Percentiles rank a stretch among this genome's conserved stretches.
Conservation (phyloP, 73 alveolate genomes). For the Blepharisma japonicum region DNA sequence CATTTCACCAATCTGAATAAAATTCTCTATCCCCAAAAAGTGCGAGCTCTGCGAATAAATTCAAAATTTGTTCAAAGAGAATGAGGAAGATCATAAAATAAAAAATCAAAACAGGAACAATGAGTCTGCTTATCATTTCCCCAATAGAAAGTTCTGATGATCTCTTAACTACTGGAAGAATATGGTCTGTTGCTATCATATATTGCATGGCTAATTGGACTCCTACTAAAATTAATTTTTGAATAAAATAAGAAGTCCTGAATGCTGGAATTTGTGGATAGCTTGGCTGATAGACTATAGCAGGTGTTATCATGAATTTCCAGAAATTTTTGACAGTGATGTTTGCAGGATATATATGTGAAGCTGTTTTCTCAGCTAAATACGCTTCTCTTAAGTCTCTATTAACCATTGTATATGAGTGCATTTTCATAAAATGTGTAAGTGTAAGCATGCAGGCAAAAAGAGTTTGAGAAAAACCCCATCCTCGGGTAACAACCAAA, state of each 20-base stretch:
- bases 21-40: constrained; percentile 45
- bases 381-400: constrained; percentile 31
- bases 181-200: constrained; percentile 32
- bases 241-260: not conserved
- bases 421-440: constrained; percentile 30
- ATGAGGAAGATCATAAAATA: constrained; percentile 37
- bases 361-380: not conserved
- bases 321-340: constrained; percentile 6
- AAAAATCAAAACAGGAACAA: constrained; percentile 40
- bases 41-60: constrained; percentile 41
- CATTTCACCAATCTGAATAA: constrained; percentile 52
- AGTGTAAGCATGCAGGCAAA: not conserved
- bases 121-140: constrained; percentile 29
- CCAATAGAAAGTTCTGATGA: too few relatives aligned
- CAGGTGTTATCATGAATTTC: constrained; percentile 7
- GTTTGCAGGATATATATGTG: not conserved
- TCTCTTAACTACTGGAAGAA: constrained; percentile 28
- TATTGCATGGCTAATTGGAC: constrained; percentile 32
- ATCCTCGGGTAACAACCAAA: constrained; percentile 42
- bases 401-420: constrained; percentile 5
- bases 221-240: constrained; percentile 3
- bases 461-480: constrained; percentile 32
- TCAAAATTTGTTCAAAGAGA: constrained; percentile 33
- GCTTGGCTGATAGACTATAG: not conserved
- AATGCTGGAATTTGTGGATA: not conserved